A percentile compares a stretch with the other conserved stretches of the same genome.
Conservation (phyloP, 176 grass and related monocot species). For the Musa itinerans region DNA sequence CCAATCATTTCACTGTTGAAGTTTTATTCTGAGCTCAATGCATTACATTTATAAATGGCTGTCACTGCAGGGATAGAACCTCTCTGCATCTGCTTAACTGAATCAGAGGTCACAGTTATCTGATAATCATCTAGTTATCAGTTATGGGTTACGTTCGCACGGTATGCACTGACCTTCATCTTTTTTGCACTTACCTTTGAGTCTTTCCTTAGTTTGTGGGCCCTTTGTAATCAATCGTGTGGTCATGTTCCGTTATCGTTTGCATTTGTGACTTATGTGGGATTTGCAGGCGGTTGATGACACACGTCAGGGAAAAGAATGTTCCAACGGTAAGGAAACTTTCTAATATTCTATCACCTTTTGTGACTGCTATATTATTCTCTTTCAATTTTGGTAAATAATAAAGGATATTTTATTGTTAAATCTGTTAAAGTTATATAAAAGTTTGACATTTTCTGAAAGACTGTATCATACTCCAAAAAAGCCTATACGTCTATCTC, state of each 20-base stretch:
- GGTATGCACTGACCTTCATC: not conserved
- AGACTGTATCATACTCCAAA: not conserved
- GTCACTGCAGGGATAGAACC: not conserved
- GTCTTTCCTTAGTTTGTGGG: not conserved
- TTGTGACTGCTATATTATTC: not conserved
- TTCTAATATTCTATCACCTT: slow-evolving; percentile 1
- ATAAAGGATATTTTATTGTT: not conserved
- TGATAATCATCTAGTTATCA: not conserved
- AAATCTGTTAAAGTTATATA: not conserved
- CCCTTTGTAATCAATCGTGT: not conserved
- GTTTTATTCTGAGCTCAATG: not conserved
- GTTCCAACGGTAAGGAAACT: not conserved
- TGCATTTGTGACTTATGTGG: not conserved
- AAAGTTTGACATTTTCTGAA: not conserved
- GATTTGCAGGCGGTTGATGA: not conserved
- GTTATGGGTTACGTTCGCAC: not conserved
- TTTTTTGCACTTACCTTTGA: not conserved
- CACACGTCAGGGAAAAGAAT: not conserved
- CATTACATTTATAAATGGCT: not conserved
- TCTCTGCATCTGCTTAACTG: not conserved
- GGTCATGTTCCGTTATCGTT: not conserved
- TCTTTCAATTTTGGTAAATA: not conserved
- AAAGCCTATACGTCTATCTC: not conserved
- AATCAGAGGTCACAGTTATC: not conserved
- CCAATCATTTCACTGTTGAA: not conserved